Conservation (phyloP, 2,329 filamentous ascomycete species). For the Plenodomus tracheiphilus region DNA sequence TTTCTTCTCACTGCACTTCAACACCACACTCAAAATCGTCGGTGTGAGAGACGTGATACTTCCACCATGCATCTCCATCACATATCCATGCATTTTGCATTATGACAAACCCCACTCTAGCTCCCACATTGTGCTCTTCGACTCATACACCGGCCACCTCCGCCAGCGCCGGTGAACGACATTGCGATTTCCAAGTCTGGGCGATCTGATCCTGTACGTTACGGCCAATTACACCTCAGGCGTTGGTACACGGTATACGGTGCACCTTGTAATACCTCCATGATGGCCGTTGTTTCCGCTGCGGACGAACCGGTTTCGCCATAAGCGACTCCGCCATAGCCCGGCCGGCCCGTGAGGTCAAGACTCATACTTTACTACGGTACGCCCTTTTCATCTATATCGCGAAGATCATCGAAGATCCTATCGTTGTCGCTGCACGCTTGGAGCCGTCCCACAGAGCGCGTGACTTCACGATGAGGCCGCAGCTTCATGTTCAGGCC, state of each 20-base stretch:
- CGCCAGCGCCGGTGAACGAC: slow-evolving; percentile 14
- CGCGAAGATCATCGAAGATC: too few relatives aligned
- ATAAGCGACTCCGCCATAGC: slow-evolving; percentile 1
- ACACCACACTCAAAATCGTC: slow-evolving; percentile 17
- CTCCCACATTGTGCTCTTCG: slow-evolving; percentile 4
- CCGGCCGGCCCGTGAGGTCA: too few relatives aligned
- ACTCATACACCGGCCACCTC: slow-evolving; percentile 11
- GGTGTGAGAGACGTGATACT: slow-evolving; percentile 35
- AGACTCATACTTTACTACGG: too few relatives aligned
- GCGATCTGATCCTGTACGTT: slow-evolving; percentile 7
- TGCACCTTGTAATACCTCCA: slow-evolving; percentile 3
- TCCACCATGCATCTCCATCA: slow-evolving; percentile 7
- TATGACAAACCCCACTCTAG: slow-evolving; percentile 10
- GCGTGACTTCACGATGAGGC: too few relatives aligned
- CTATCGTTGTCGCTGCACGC: too few relatives aligned
- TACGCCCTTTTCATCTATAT: too few relatives aligned
- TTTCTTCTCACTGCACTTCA: slow-evolving; percentile 9
- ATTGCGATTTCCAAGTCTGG: slow-evolving; percentile 14
- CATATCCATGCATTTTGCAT: slow-evolving; percentile 4
- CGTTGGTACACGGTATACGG: background rate
- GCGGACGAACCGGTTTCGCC: slow-evolving; percentile 1
- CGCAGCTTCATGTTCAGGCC: too few relatives aligned
- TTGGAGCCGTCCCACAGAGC: too few relatives aligned
- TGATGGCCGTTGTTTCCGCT: slow-evolving; percentile 10
- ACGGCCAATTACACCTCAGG: slow-evolving; percentile 1